Conservation (phyloP, 164 flowering plant species). For the Annona cherimola region DNA sequence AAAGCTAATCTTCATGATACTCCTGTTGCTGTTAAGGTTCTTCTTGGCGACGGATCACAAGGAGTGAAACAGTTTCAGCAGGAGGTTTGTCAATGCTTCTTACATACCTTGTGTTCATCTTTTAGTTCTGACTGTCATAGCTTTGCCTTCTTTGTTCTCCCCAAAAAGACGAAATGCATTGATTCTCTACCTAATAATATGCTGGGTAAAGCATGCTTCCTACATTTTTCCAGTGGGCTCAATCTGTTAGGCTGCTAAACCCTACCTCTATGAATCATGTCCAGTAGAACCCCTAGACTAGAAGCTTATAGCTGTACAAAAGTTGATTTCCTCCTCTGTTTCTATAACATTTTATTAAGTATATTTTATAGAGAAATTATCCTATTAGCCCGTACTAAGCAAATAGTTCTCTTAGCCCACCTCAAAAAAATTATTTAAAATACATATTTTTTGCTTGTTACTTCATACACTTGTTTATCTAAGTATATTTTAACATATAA, state of each 20-base stretch:
- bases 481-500: too few relatives aligned
- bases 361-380: too few relatives aligned
- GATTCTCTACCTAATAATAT: background rate
- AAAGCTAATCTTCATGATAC: slow-evolving; percentile 48
- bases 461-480: too few relatives aligned
- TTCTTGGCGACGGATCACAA: slow-evolving; percentile 53
- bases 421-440: too few relatives aligned
- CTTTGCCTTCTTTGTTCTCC: background rate
- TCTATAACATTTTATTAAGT: background rate
- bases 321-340: background rate
- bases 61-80: slow-evolving; percentile 63
- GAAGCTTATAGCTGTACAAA: background rate
- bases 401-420: too few relatives aligned
- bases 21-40: slow-evolving; percentile 58
- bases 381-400: too few relatives aligned
- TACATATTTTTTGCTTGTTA: too few relatives aligned
- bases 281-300: background rate
- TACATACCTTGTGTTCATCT: too few relatives aligned
- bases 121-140: background rate
- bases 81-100: slow-evolving; percentile 39
- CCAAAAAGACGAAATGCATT: background rate
- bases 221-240: background rate
- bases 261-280: background rate
- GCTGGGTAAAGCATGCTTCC: background rate
- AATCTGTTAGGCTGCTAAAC: background rate